phyloP scores from a whole-genome alignment of 768 basidiomycete genomes.

The Strobilomyces confusus region DNA sequence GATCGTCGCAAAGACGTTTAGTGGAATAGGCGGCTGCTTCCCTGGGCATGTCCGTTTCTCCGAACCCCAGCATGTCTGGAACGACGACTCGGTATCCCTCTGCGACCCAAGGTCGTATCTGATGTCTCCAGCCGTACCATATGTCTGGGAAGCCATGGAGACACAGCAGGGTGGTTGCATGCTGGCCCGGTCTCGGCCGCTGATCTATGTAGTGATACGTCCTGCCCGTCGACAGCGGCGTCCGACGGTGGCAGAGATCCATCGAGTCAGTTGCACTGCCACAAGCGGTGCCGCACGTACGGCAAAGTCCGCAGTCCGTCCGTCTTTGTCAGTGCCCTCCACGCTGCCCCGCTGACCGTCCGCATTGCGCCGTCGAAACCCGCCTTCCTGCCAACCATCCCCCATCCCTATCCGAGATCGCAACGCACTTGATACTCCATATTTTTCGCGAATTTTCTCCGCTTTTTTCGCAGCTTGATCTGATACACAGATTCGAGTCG shows the following conservation, averaged over 20 bases:
- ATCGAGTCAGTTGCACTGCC: slow-evolving; percentile 17
- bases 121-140: slow-evolving; percentile 71
- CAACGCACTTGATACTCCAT: background rate
- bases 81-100: slow-evolving; percentile 61
- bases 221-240: slow-evolving; percentile 53
- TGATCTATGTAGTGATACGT: slow-evolving; percentile 74
- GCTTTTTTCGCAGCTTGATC: slow-evolving; percentile 24
- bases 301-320: slow-evolving; percentile 27
- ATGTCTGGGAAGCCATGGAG: slow-evolving; percentile 80
- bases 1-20: slow-evolving; percentile 56
- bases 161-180: slow-evolving; percentile 54
- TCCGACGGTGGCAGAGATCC: slow-evolving; percentile 40
- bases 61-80: slow-evolving; percentile 53
- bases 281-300: slow-evolving; percentile 24
- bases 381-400: background rate
- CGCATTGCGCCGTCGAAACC: slow-evolving; percentile 4
- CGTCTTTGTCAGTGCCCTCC: slow-evolving; percentile 27
- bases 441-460: slow-evolving; percentile 20
- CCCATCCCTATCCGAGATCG: slow-evolving; percentile 19
- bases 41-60: slow-evolving; percentile 57
- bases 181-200: slow-evolving; percentile 40
- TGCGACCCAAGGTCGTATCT: slow-evolving; percentile 66
- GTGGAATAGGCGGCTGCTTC: slow-evolving; percentile 54
- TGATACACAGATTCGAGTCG: slow-evolving; percentile 19
- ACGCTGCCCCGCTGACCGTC: slow-evolving; percentile 20